These are phyloP conservation scores for Rhizopogon sp. DNA, from an alignment of 768 basidiomycete species.

Conservation along the genomic window DNA sequence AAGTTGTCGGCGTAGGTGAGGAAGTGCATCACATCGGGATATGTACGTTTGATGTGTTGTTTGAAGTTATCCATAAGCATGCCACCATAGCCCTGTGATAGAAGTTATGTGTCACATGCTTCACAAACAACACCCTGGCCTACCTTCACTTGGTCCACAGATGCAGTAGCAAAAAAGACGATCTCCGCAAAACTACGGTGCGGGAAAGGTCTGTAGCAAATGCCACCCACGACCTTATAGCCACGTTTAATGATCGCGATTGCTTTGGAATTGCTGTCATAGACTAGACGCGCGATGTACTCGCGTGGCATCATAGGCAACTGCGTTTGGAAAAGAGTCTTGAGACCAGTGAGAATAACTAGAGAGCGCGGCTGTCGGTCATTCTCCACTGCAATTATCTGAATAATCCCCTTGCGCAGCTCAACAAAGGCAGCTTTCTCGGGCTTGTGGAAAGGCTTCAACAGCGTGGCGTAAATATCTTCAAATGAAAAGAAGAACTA, in stretches of 20 bases:
- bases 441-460: conserved; percentile 48
- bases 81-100: conserved; percentile 84
- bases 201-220: conserved; percentile 94
- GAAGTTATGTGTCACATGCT: not conserved
- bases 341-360: conserved; percentile 89
- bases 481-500: conserved; percentile 1
- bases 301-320: conserved; percentile 98
- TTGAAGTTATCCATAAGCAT: conserved; percentile 99
- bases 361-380: conserved; percentile 70
- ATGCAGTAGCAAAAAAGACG: conserved; percentile 96
- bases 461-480: conserved; percentile 5
- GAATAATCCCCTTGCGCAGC: conserved; percentile 76
- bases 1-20: conserved; percentile 99
- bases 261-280: conserved; percentile 86
- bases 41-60: conserved; percentile 78
- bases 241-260: conserved; percentile 95
- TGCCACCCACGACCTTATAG: conserved; percentile 94
- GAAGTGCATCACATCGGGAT: conserved; percentile 89
- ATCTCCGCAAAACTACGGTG: conserved; percentile 96
- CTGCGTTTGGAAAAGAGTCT: conserved; percentile 95
- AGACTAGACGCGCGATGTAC: conserved; percentile 94
- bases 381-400: conserved; percentile 80
- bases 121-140: conserved; percentile 9
- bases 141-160: conserved; percentile 96
- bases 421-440: conserved; percentile 82